A percentile compares a stretch with the other conserved stretches of the same genome.
Conservation (phyloP, 2,329 filamentous ascomycete species). For the Periconia sp. region DNA sequence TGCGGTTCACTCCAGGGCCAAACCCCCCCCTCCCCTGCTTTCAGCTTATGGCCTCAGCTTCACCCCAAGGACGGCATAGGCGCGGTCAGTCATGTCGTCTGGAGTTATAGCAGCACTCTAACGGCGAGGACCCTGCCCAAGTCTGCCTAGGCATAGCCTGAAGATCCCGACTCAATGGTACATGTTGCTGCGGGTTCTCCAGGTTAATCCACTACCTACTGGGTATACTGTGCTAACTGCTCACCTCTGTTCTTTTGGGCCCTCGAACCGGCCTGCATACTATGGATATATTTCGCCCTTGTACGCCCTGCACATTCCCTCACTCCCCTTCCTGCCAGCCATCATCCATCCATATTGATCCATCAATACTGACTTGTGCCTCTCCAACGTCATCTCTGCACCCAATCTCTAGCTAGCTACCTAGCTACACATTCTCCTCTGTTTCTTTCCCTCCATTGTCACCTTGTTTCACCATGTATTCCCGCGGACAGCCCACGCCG, state of each 20-base stretch:
- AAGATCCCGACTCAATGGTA: constrained; percentile 33
- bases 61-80: constrained; percentile 30
- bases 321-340: constrained; percentile 10
- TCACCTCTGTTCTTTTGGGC: constrained; percentile 18
- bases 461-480: constrained; percentile 24
- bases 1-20: constrained; percentile 1
- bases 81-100: constrained; percentile 29
- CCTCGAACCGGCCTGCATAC: constrained; percentile 17
- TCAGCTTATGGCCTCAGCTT: constrained; percentile 29
- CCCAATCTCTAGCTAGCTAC: constrained; percentile 6
- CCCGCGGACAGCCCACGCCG: constrained; percentile 35
- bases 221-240: constrained; percentile 22
- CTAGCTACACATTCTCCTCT: constrained; percentile 2
- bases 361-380: too few relatives aligned
- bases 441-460: constrained; percentile 1
- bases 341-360: constrained; percentile 8
- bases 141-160: constrained; percentile 42
- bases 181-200: background rate
- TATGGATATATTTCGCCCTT: constrained; percentile 34
- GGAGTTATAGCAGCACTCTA: constrained; percentile 12
- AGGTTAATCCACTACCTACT: background rate
- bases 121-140: constrained; percentile 35
- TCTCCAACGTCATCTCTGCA: constrained; percentile 9
- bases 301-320: constrained; percentile 23
- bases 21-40: constrained; percentile 15